phyloP scores from a whole-genome alignment of 257 asterid species.

The Plectranthus barbatus region DNA sequence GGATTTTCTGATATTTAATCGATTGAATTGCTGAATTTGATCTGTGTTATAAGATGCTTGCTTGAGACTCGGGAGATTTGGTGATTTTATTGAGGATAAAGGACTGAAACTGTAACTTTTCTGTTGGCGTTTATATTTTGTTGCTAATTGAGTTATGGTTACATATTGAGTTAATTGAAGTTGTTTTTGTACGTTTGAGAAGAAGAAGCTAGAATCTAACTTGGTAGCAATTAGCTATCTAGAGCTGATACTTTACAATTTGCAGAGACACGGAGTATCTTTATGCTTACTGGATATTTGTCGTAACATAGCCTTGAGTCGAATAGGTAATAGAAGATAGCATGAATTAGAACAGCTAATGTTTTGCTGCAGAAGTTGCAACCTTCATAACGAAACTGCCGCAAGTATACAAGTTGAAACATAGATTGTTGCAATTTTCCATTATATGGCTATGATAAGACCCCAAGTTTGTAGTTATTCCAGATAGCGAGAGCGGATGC shows the following conservation, averaged over 20 bases:
- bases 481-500: neutral
- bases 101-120: slow-evolving; percentile 6
- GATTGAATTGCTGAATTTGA: neutral
- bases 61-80: neutral
- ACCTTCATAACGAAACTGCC: neutral
- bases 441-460: too few relatives aligned
- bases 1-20: neutral
- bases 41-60: neutral
- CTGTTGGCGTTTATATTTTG: neutral
- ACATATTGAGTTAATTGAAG: neutral
- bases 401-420: neutral
- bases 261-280: neutral
- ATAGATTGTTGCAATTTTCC: neutral
- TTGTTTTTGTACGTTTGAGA: slow-evolving; percentile 2
- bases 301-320: neutral
- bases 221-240: neutral
- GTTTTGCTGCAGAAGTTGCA: neutral
- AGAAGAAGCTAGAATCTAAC: neutral
- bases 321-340: neutral
- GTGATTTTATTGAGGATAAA: slow-evolving; percentile 3
- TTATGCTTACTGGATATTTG: neutral
- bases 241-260: neutral
- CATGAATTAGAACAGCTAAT: neutral
- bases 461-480: neutral
- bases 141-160: neutral